Evolutionary conservation across 805 yeast species (phyloP).

Genomic region (Yarrowia sp.): DNA sequence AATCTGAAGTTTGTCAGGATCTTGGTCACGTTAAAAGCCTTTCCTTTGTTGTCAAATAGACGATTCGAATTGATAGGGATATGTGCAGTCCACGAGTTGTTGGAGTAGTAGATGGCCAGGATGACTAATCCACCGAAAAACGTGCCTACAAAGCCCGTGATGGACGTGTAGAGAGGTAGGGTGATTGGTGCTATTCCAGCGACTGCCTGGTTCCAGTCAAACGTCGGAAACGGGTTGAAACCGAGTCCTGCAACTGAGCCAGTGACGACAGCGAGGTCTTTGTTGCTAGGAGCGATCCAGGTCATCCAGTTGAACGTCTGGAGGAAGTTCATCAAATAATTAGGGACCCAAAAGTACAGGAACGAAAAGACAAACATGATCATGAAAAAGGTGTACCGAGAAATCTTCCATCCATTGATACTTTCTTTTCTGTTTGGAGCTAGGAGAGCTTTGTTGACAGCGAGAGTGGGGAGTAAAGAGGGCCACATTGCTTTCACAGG

Average conservation of each 20-base stretch:
- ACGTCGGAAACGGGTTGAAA: background rate
- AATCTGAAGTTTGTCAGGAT: background rate
- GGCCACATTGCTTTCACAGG: too few species aligned
- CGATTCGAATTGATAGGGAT: constrained; percentile 8
- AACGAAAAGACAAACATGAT: background rate
- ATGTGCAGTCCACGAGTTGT: background rate
- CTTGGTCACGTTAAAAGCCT: background rate
- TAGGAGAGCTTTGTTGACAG: background rate
- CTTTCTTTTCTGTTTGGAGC: background rate
- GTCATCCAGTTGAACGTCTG: constrained; percentile 8
- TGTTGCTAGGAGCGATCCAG: background rate
- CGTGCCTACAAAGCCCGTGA: background rate
- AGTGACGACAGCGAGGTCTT: background rate
- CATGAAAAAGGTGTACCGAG: background rate
- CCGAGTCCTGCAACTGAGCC: background rate
- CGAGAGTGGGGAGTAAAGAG: background rate
- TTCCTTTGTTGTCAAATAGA: constrained; percentile 4
- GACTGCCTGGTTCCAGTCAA: constrained; percentile 2
- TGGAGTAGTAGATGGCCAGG: constrained; percentile 1
- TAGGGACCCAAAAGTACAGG: background rate
- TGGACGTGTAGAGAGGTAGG: background rate
- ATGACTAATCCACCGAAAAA: background rate
- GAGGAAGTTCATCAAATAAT: background rate
- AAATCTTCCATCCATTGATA: background rate
- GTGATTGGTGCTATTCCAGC: background rate